Percentiles rank a stretch among this genome's conserved stretches.
Evolutionary conservation across 345 rosid species (phyloP).

Genomic region (Turritis glabra): DNA sequence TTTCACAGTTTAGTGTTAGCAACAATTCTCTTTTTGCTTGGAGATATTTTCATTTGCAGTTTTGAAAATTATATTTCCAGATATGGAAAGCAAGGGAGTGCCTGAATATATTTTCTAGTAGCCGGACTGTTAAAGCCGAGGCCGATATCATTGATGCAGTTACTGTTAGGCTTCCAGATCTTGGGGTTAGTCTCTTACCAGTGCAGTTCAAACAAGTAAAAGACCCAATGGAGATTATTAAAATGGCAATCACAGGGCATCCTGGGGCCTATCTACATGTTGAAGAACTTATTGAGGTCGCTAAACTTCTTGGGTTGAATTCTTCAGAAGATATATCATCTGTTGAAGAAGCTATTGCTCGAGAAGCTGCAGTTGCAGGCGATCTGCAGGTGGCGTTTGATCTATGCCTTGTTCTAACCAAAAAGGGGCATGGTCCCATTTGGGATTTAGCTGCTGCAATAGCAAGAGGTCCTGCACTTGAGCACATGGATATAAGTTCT

Average conservation of each 20-base stretch:
- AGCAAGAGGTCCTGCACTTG: slow-evolving; percentile 95
- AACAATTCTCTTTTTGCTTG: neutral
- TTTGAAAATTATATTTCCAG: slow-evolving; percentile 47
- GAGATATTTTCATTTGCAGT: slow-evolving; percentile 17
- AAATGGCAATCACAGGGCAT: slow-evolving; percentile 88
- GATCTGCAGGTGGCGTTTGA: slow-evolving; percentile 98
- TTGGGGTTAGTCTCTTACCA: slow-evolving; percentile 89
- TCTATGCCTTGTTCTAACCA: slow-evolving; percentile 78
- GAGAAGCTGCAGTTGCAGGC: slow-evolving; percentile 98
- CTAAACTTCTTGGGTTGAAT: slow-evolving; percentile 90
- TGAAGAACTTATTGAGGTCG: slow-evolving; percentile 89
- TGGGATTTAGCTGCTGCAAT: slow-evolving; percentile 99
- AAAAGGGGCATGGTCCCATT: slow-evolving; percentile 86
- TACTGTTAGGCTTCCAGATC: slow-evolving; percentile 84
- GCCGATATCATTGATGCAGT: slow-evolving; percentile 80
- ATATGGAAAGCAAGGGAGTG: slow-evolving; percentile 99
- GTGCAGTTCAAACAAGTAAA: slow-evolving; percentile 93
- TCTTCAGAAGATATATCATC: slow-evolving; percentile 73
- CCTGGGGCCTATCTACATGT: slow-evolving; percentile 89
- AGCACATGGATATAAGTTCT: slow-evolving; percentile 72
- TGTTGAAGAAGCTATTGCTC: slow-evolving; percentile 96
- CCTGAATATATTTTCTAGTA: slow-evolving; percentile 73
- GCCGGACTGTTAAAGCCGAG: slow-evolving; percentile 83
- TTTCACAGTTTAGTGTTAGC: neutral
- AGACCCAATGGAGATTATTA: slow-evolving; percentile 94